Conservation (phyloP, 768 basidiomycete species). For the Cyathus striatus region DNA sequence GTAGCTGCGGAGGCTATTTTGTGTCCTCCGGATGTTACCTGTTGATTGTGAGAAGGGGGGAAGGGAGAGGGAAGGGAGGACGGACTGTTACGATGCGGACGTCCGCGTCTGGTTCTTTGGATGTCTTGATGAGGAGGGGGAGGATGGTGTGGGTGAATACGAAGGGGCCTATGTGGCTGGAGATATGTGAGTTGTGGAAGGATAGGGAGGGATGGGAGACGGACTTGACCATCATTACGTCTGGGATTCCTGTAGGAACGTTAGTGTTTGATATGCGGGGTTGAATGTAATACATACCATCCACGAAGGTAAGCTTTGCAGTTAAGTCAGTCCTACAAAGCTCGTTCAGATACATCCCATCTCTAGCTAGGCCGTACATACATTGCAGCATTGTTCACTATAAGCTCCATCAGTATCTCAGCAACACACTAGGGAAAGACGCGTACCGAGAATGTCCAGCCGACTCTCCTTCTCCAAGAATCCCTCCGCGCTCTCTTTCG, state of each 20-base stretch:
- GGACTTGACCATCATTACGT: neutral
- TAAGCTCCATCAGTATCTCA: neutral
- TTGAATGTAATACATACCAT: neutral
- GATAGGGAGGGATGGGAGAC: neutral
- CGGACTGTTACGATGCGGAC: conserved; percentile 15
- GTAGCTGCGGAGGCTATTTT: too few relatives aligned
- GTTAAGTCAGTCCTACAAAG: neutral
- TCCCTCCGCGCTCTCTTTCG: conserved; percentile 41
- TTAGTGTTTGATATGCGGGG: neutral
- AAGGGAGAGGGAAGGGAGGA: neutral
- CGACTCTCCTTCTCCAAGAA: conserved; percentile 45
- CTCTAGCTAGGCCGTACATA: conserved; percentile 15
- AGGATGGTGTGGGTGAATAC: conserved; percentile 14
- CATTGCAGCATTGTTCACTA: conserved; percentile 57
- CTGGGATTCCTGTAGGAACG: neutral
- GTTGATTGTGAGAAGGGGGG: neutral
- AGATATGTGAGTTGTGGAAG: neutral
- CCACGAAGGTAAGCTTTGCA: neutral
- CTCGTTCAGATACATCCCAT: neutral
- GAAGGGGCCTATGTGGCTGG: conserved; percentile 15
- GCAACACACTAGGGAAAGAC: neutral
- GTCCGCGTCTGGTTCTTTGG: conserved; percentile 10
- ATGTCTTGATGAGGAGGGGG: conserved; percentile 13
- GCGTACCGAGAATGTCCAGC: conserved; percentile 47
- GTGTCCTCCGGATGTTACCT: conserved; percentile 15